Conservation (phyloP, 306 rosid species). For the Dalbergia cultrata region DNA sequence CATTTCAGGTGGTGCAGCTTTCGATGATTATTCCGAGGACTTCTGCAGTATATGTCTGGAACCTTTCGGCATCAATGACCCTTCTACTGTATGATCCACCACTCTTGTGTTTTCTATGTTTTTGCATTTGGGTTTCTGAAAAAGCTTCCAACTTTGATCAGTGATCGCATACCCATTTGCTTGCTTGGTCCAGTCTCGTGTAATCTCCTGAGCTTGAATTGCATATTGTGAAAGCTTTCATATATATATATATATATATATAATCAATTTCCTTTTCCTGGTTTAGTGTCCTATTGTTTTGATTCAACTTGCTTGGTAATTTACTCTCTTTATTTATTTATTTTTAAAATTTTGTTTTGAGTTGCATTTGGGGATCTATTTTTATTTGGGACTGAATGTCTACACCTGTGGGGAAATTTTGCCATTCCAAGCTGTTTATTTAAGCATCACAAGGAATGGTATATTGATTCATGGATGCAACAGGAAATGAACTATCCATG, state of each 20-base stretch:
- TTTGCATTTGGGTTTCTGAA: conserved; percentile 41
- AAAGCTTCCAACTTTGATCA: conserved; percentile 22
- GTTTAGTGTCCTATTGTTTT: conserved; percentile 16
- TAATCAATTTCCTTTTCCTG: neutral
- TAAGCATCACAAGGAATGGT: conserved; percentile 7
- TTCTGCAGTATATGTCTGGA: conserved; percentile 91
- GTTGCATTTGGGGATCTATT: conserved; percentile 31
- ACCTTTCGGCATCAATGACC: conserved; percentile 72
- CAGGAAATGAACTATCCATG: neutral
- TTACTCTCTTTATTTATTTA: neutral
- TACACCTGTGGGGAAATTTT: neutral
- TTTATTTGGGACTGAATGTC: neutral
- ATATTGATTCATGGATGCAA: conserved; percentile 16
- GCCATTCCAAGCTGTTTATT: conserved; percentile 10
- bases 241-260: too few relatives aligned
- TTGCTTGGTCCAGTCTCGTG: conserved; percentile 1
- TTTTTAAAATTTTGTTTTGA: neutral
- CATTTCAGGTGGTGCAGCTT: conserved; percentile 46
- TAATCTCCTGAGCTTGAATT: neutral
- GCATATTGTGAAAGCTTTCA: conserved; percentile 13
- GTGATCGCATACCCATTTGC: conserved; percentile 5
- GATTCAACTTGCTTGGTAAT: neutral
- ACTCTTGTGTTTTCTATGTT: neutral
- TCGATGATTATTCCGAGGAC: conserved; percentile 70
- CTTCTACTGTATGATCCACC: conserved; percentile 68